Percentiles rank a stretch among this genome's conserved stretches.
These are phyloP conservation scores for Geoglossum cookeanum DNA, from an alignment of 2,329 filamentous ascomycete genomes.

Conservation along the genomic window DNA sequence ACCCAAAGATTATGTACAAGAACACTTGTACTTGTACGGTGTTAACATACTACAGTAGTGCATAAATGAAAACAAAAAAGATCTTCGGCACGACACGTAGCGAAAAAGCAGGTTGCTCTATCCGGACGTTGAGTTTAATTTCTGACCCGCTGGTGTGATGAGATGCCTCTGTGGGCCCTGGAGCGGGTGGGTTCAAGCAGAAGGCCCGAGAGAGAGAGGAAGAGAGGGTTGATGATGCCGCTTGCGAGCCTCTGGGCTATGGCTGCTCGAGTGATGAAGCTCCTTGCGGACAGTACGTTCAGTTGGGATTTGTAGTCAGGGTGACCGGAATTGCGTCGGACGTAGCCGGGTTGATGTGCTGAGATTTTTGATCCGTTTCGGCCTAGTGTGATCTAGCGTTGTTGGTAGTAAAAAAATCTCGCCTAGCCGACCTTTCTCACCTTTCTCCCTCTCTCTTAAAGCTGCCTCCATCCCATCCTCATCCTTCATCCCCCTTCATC, in stretches of 20 bases:
- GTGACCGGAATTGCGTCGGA: background rate
- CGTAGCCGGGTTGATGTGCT: background rate
- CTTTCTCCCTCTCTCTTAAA: background rate
- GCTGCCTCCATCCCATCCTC: background rate
- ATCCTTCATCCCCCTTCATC: slow-evolving; percentile 1
- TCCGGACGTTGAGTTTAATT: background rate
- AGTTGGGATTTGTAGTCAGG: background rate
- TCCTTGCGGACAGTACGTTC: background rate
- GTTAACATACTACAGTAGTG: too few species aligned
- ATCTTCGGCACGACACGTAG: background rate
- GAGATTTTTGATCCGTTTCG: background rate
- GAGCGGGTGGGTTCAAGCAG: background rate
- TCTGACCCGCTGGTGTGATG: background rate
- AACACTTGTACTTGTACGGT: too few species aligned
- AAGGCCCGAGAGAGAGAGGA: background rate
- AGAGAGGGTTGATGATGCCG: too few species aligned
- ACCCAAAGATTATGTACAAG: too few species aligned
- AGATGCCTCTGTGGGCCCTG: background rate
- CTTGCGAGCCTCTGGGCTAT: too few species aligned
- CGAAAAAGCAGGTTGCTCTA: background rate
- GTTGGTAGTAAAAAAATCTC: background rate
- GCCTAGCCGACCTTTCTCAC: background rate
- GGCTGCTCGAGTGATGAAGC: background rate
- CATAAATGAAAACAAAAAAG: background rate
- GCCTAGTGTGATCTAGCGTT: background rate